phyloP scores from a whole-genome alignment of 768 basidiomycete genomes.

The Pleurotus cornucopiae region DNA sequence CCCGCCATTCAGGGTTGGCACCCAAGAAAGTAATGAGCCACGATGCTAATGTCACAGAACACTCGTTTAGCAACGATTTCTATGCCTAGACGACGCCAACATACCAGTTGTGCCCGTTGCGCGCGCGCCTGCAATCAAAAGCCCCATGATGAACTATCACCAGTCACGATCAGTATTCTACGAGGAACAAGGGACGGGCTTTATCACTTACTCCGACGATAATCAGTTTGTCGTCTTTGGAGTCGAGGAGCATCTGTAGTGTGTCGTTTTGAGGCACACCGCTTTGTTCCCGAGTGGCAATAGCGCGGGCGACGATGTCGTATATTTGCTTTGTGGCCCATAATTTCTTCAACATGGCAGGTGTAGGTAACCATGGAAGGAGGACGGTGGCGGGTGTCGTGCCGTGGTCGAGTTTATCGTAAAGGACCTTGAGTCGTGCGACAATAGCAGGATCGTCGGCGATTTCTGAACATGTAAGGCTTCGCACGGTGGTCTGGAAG shows the following conservation, averaged over 20 bases:
- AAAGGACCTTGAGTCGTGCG: constrained; percentile 56
- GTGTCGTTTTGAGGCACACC: constrained; percentile 60
- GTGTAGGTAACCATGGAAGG: constrained; percentile 73
- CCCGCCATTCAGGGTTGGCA: constrained; percentile 60
- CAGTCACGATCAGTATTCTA: constrained; percentile 1
- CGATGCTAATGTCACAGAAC: constrained; percentile 39
- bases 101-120: constrained; percentile 71
- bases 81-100: constrained; percentile 4
- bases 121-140: constrained; percentile 76
- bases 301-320: constrained; percentile 56
- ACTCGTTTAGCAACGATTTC: neutral
- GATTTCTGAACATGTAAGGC: constrained; percentile 64
- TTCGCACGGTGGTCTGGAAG: constrained; percentile 71
- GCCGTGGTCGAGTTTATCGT: constrained; percentile 63
- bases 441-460: constrained; percentile 62
- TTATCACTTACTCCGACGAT: constrained; percentile 59
- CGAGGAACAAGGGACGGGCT: constrained; percentile 13
- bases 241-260: constrained; percentile 71
- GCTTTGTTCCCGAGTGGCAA: constrained; percentile 53
- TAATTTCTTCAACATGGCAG: constrained; percentile 66
- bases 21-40: constrained; percentile 76
- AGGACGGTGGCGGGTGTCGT: constrained; percentile 73
- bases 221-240: constrained; percentile 60
- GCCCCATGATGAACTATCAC: constrained; percentile 73
- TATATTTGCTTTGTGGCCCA: constrained; percentile 76